phyloP scores from a whole-genome alignment of 2,329 filamentous ascomycete genomes.

The Fusarium dimerum region DNA sequence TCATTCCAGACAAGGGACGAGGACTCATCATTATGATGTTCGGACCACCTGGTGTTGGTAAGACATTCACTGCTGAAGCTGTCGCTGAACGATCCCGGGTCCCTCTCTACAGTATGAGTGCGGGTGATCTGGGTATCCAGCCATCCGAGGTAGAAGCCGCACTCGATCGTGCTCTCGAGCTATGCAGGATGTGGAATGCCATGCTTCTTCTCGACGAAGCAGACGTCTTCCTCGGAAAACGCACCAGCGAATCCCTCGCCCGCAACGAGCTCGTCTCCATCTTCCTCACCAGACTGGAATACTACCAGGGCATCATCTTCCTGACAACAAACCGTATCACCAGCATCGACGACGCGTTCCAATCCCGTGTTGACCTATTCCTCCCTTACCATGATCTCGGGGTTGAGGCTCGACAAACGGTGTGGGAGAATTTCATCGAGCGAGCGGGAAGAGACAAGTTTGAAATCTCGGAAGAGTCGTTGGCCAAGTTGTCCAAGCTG shows the following conservation, averaged over 20 bases:
- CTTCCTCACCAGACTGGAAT: slow-evolving; percentile 36
- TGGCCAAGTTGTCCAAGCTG: slow-evolving; percentile 39
- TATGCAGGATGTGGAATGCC: slow-evolving; percentile 49
- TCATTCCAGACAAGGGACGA: slow-evolving; percentile 37
- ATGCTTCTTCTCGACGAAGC: slow-evolving; percentile 47
- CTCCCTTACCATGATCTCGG: slow-evolving; percentile 34
- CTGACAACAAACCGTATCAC: slow-evolving; percentile 40
- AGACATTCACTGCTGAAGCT: slow-evolving; percentile 45
- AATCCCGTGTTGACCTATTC: slow-evolving; percentile 36
- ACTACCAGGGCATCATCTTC: slow-evolving; percentile 41
- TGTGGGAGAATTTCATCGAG: slow-evolving; percentile 40
- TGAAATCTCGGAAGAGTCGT: slow-evolving; percentile 25
- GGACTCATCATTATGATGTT: slow-evolving; percentile 48
- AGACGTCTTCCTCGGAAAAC: slow-evolving; percentile 43
- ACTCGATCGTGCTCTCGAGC: slow-evolving; percentile 35
- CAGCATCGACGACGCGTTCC: slow-evolving; percentile 39
- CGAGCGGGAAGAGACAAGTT: slow-evolving; percentile 28
- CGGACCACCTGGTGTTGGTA: slow-evolving; percentile 48
- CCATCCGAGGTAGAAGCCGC: slow-evolving; percentile 35
- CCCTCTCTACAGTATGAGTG: slow-evolving; percentile 42
- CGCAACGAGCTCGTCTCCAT: slow-evolving; percentile 43
- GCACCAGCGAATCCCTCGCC: slow-evolving; percentile 34
- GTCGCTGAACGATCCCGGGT: slow-evolving; percentile 40
- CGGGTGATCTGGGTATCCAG: slow-evolving; percentile 40
- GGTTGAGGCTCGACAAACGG: slow-evolving; percentile 28